These are phyloP conservation scores for Colletotrichum tamarilloi DNA, from an alignment of 2,329 filamentous ascomycete species.

Conservation along the genomic window DNA sequence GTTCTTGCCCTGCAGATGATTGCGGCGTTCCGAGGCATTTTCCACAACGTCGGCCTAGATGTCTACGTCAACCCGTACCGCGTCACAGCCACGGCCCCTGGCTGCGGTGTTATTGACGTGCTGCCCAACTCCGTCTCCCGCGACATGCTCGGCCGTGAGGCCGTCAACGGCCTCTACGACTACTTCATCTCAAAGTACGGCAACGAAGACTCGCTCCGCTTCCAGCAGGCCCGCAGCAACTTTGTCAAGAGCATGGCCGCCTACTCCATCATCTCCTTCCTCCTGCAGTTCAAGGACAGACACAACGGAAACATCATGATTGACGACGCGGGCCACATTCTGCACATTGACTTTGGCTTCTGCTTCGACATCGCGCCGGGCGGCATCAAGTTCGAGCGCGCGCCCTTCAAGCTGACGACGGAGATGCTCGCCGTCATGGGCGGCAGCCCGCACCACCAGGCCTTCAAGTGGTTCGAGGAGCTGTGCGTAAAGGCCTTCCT, in stretches of 20 bases:
- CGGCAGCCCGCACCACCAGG: conserved; percentile 82
- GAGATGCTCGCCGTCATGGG: conserved; percentile 99
- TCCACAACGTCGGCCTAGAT: conserved; percentile 92
- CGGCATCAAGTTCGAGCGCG: conserved; percentile 96
- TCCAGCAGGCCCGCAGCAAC: conserved; percentile 94
- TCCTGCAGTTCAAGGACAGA: conserved; percentile 98
- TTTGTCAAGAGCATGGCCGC: conserved; percentile 99
- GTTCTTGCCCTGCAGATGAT: conserved; percentile 98
- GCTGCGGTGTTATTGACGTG: conserved; percentile 98
- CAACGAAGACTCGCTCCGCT: conserved; percentile 92
- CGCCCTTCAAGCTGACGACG: conserved; percentile 95
- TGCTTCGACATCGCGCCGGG: conserved; percentile 99
- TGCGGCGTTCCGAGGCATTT: conserved; percentile 95
- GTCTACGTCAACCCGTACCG: conserved; percentile 98
- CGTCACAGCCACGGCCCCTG: conserved; percentile 95
- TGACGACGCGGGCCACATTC: conserved; percentile 94
- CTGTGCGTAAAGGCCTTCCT: conserved; percentile 96
- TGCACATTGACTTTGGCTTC: conserved; percentile 99
- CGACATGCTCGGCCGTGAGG: conserved; percentile 98
- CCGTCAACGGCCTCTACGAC: conserved; percentile 97
- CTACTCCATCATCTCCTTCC: conserved; percentile 95
- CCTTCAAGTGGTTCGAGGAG: conserved; percentile 96
- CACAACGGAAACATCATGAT: conserved; percentile 99
- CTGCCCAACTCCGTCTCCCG: conserved; percentile 97
- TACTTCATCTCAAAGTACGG: conserved; percentile 99